phyloP scores from a whole-genome alignment of 768 basidiomycete genomes.

The Leccinum incarnatum region DNA sequence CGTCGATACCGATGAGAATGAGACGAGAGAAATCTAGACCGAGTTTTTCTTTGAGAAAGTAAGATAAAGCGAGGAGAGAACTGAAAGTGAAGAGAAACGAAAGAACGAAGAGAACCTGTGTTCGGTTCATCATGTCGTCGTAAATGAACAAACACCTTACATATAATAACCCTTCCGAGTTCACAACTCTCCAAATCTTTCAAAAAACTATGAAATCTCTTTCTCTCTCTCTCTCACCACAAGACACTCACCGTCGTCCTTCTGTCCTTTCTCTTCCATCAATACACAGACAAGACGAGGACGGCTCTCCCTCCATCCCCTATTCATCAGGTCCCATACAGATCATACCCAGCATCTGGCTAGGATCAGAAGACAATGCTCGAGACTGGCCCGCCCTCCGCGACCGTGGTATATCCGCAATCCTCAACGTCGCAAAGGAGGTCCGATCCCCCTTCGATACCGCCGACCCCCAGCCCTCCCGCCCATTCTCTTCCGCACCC shows the following conservation, averaged over 20 bases:
- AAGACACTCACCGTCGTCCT: constrained; percentile 50
- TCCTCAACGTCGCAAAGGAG: constrained; percentile 94
- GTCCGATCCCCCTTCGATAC: constrained; percentile 70
- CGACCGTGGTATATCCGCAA: constrained; percentile 69
- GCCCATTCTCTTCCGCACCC: constrained; percentile 66
- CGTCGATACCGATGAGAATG: constrained; percentile 52
- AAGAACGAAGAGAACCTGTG: constrained; percentile 53
- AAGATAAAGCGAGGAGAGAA: constrained; percentile 37
- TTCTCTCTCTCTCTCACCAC: constrained; percentile 25
- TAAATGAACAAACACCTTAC: neutral
- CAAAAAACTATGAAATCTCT: neutral
- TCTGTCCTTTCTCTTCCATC: constrained; percentile 68
- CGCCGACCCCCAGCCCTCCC: constrained; percentile 44
- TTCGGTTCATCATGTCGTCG: constrained; percentile 38
- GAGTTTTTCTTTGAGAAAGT: neutral
- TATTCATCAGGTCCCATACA: constrained; percentile 82
- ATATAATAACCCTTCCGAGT: constrained; percentile 21
- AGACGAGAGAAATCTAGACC: constrained; percentile 19
- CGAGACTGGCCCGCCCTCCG: constrained; percentile 72
- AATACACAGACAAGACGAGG: constrained; percentile 65
- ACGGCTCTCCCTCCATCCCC: constrained; percentile 56
- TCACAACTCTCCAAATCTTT: too few relatives aligned
- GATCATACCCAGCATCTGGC: constrained; percentile 82
- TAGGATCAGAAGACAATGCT: constrained; percentile 91
- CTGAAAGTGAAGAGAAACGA: constrained; percentile 49